Base-by-base conservation (phyloP, 2,329 filamentous ascomycete genomes). In the Penicillium sp. region DNA sequence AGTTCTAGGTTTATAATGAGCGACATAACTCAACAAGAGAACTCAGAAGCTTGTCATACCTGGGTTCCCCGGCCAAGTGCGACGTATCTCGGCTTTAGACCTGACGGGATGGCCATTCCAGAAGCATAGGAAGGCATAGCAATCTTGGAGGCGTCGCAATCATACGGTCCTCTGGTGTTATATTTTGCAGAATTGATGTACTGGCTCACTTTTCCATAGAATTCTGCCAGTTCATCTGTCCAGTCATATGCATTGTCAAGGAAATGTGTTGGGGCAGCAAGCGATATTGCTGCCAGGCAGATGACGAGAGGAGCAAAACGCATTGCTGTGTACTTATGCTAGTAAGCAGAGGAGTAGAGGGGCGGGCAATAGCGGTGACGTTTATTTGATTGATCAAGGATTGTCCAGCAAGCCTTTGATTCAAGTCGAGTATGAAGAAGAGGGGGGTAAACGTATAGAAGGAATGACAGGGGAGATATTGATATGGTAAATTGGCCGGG, bases 11-110 rank as follows among this genome's bases (percentile, higher is more conserved):
- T 6, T 10, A 26, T 43, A 4, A 36, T 55, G 16, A 55, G 53
- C 19, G n/a, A 28, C 52, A 50, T 56, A 38, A 66, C 61, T 38
- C 8, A 17, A 28, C 11, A 11, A 17, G 14, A 8, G 30, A 31
- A 45, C 30, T 3, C 7, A 35, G n/a, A 10, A 11, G n/a, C 16
- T 19, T 40, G 19, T 35, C 71, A 60, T 71, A 79, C 77, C 70
- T 79, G 77, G 8, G 89, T 94, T 57, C 93, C 93, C 42, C 90
- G 87, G 67, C 93, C 93, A 59, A 97, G 80, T 69, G 88, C 90
- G 52, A 97, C 88, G 74, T 95, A 90, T 69, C 84, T 82, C 48
- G 95, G 80, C 4, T 70, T 77, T 30, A 90, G 78, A 53, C 87
- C 88, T 7, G 77, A 62, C 0, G 84, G 84, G 8, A 79, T 61